phyloP scores from a whole-genome alignment of 1,284 basidiomycete genomes.

The Ustilago xerochloae region DNA sequence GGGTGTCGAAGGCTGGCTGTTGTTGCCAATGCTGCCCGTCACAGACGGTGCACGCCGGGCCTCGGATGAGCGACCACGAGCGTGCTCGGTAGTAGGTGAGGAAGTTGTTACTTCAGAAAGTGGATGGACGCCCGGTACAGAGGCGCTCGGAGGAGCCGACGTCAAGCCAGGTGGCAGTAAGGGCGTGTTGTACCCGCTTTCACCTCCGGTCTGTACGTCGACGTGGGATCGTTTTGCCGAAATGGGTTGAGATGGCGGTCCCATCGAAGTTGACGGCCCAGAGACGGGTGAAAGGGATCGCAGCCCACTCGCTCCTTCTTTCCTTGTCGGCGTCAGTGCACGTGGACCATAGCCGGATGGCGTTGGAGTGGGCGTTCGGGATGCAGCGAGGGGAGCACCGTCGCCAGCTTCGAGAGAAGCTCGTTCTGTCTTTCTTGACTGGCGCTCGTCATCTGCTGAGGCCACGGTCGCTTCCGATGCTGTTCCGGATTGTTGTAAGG shows the following conservation, averaged over 20 bases:
- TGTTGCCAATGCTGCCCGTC: slow-evolving; percentile 3
- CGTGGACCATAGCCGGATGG: slow-evolving; percentile 35
- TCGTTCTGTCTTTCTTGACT: slow-evolving; percentile 14
- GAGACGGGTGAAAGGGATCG: slow-evolving; percentile 37
- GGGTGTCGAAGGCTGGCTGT: slow-evolving; percentile 36
- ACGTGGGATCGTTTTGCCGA: slow-evolving; percentile 35
- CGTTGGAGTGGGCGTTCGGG: slow-evolving; percentile 53
- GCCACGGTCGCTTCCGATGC: not conserved
- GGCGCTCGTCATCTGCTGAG: slow-evolving; percentile 26
- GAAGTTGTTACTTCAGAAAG: slow-evolving; percentile 12
- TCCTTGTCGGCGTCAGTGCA: slow-evolving; percentile 46
- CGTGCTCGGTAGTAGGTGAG: slow-evolving; percentile 12
- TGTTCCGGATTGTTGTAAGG: not conserved
- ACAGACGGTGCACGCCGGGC: slow-evolving; percentile 7
- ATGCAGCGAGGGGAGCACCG: slow-evolving; percentile 6
- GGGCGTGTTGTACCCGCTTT: slow-evolving; percentile 55
- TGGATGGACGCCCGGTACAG: slow-evolving; percentile 32
- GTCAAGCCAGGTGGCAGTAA: slow-evolving; percentile 49
- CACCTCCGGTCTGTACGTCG: slow-evolving; percentile 51
- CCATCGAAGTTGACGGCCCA: slow-evolving; percentile 34
- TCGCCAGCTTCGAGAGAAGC: slow-evolving; percentile 1
- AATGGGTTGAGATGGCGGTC: slow-evolving; percentile 31
- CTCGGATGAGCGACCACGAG: slow-evolving; percentile 4
- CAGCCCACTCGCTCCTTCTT: slow-evolving; percentile 11
- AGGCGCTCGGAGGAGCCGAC: slow-evolving; percentile 45